phyloP scores from a whole-genome alignment of 345 rosid genomes.

The Crucihimalaya himalaica region DNA sequence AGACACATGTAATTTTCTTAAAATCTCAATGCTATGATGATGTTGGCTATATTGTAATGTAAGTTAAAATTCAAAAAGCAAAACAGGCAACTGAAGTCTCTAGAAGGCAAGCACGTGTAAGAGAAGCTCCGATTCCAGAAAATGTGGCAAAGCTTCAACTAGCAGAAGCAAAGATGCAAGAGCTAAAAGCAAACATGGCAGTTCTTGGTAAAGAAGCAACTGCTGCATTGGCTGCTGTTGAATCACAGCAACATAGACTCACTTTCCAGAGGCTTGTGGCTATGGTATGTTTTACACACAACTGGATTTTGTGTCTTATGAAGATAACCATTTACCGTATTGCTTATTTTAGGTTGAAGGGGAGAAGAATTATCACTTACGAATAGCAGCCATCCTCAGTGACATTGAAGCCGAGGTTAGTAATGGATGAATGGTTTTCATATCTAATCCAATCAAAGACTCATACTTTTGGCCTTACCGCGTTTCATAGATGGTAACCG shows the following conservation, averaged over 20 bases:
- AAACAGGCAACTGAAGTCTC: conserved; percentile 78
- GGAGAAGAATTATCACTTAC: conserved; percentile 77
- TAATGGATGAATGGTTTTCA: not conserved
- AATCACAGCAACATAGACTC: conserved; percentile 85
- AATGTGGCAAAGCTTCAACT: conserved; percentile 88
- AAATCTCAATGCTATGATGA: not conserved
- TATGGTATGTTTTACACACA: conserved; percentile 53
- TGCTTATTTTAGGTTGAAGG: conserved; percentile 72
- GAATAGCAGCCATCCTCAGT: conserved; percentile 87
- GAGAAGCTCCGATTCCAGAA: conserved; percentile 86
- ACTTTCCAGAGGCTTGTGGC: conserved; percentile 93
- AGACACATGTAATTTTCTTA: conserved; percentile 60
- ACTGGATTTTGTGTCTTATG: not conserved
- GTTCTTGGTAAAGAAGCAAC: conserved; percentile 97
- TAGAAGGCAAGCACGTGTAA: conserved; percentile 76
- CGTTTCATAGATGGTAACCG: conserved; percentile 76
- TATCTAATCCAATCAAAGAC: conserved; percentile 2
- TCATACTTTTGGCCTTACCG: conserved; percentile 15
- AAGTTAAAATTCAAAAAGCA: conserved; percentile 41
- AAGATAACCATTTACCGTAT: not conserved
- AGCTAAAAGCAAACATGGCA: conserved; percentile 86
- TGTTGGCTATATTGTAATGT: conserved; percentile 35
- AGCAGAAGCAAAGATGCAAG: conserved; percentile 84
- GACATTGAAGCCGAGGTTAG: conserved; percentile 99
- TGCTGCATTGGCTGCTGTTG: conserved; percentile 95